These are phyloP conservation scores for Tolypocladium cylindrosporum DNA, from an alignment of 2,329 filamentous ascomycete genomes.

Conservation along the genomic window DNA sequence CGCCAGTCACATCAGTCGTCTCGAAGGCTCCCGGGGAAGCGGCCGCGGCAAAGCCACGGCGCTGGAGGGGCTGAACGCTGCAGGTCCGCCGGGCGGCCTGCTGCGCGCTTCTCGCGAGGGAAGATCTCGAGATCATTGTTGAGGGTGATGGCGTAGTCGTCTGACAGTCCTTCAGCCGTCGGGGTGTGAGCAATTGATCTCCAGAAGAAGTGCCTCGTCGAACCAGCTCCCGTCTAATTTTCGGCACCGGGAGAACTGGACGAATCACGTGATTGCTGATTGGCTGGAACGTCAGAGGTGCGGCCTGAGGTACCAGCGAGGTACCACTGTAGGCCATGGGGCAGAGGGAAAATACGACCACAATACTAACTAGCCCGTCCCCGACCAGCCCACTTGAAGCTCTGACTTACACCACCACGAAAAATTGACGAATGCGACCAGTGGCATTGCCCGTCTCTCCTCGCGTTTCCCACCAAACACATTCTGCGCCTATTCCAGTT, in stretches of 20 bases:
- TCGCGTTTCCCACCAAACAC: constrained; percentile 1
- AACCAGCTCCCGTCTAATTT: constrained; percentile 34
- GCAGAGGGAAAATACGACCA: neutral
- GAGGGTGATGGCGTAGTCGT: constrained; percentile 45
- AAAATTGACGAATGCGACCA: constrained; percentile 9
- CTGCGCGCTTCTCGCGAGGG: constrained; percentile 48
- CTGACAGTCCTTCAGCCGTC: constrained; percentile 37
- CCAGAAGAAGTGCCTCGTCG: constrained; percentile 31
- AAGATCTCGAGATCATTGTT: constrained; percentile 54
- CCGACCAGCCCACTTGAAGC: constrained; percentile 8
- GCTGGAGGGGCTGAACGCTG: constrained; percentile 43
- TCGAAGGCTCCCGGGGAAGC: constrained; percentile 72
- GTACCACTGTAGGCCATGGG: neutral
- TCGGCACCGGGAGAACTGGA: constrained; percentile 22
- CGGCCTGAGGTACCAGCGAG: neutral
- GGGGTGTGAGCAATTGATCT: constrained; percentile 26
- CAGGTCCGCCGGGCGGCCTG: constrained; percentile 46
- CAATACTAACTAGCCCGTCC: neutral
- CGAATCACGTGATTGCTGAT: constrained; percentile 24
- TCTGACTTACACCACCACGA: constrained; percentile 6
- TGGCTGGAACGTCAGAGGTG: neutral
- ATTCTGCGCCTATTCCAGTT: neutral
- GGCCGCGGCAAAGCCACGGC: constrained; percentile 49
- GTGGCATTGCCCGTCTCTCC: neutral
- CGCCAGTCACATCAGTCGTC: constrained; percentile 70